phyloP scores from a whole-genome alignment of 768 basidiomycete genomes.

The Calocybe gangraenosa region DNA sequence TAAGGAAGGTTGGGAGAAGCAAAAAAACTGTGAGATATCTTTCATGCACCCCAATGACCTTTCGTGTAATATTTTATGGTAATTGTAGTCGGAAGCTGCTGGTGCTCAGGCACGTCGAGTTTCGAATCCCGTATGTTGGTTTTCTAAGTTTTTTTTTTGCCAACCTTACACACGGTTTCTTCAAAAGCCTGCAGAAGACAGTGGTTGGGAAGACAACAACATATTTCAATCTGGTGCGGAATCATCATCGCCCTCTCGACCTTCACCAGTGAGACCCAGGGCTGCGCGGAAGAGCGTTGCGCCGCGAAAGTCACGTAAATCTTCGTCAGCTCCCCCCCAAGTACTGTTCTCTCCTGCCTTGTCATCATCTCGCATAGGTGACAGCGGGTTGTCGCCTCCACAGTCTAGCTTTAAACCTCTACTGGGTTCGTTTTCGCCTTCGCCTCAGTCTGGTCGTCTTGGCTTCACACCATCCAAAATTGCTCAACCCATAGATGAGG shows the following conservation, averaged over 20 bases:
- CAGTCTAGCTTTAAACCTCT: slow-evolving; percentile 55
- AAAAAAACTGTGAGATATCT: slow-evolving; percentile 49
- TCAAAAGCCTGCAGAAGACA: slow-evolving; percentile 47
- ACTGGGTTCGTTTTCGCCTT: slow-evolving; percentile 29
- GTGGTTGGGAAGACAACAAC: slow-evolving; percentile 90
- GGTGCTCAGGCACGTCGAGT: slow-evolving; percentile 51
- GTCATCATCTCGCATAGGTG: slow-evolving; percentile 23
- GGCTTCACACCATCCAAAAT: slow-evolving; percentile 9
- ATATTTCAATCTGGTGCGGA: slow-evolving; percentile 89
- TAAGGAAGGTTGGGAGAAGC: slow-evolving; percentile 55
- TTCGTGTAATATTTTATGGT: slow-evolving; percentile 3
- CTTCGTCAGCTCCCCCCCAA: slow-evolving; percentile 69
- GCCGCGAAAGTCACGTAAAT: slow-evolving; percentile 58
- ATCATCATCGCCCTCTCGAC: slow-evolving; percentile 73
- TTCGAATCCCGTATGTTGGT: slow-evolving; percentile 38
- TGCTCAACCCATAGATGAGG: slow-evolving; percentile 17
- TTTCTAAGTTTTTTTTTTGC: slow-evolving; percentile 4
- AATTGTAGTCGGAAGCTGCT: slow-evolving; percentile 41
- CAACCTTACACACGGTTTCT: not conserved
- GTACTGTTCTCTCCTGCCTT: slow-evolving; percentile 37
- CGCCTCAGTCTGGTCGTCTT: slow-evolving; percentile 22
- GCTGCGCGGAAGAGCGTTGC: slow-evolving; percentile 33
- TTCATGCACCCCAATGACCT: slow-evolving; percentile 1
- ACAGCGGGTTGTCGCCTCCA: slow-evolving; percentile 29
- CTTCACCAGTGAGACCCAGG: slow-evolving; percentile 49